These are phyloP conservation scores for Curvularia sp. DNA, from an alignment of 2,329 filamentous ascomycete genomes.

Conservation along the genomic window DNA sequence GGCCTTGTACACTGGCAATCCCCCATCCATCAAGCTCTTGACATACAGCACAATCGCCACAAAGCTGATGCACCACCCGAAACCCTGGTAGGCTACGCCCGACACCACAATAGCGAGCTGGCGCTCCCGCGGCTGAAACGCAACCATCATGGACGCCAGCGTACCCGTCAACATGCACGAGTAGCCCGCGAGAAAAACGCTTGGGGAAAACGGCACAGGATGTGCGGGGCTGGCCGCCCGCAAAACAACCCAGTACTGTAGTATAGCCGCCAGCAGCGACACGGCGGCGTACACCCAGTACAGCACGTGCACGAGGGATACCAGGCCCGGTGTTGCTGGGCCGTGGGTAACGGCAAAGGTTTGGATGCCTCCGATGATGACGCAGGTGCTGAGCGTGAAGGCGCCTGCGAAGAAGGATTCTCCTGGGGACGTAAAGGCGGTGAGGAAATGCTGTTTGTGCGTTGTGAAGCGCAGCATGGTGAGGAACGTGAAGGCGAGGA, in stretches of 20 bases:
- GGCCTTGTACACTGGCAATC: conserved; percentile 66
- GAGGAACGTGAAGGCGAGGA: conserved; percentile 38
- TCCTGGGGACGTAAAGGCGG: conserved; percentile 54
- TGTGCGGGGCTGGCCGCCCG: conserved; percentile 58
- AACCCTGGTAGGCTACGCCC: conserved; percentile 71
- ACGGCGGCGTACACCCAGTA: conserved; percentile 53
- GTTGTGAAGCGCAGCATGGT: conserved; percentile 51
- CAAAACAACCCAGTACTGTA: conserved; percentile 69
- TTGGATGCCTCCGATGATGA: conserved; percentile 50
- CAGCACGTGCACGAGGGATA: conserved; percentile 41
- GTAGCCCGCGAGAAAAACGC: conserved; percentile 73
- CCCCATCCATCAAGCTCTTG: conserved; percentile 67
- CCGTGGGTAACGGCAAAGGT: conserved; percentile 40
- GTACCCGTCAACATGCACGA: conserved; percentile 74
- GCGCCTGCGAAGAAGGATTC: conserved; percentile 58
- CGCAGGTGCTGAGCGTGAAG: conserved; percentile 46
- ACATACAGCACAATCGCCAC: conserved; percentile 74
- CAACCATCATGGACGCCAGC: conserved; percentile 68
- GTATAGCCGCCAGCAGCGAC: conserved; percentile 44
- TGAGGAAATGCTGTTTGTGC: conserved; percentile 50
- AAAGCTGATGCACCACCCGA: conserved; percentile 69
- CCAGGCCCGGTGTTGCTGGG: conserved; percentile 46
- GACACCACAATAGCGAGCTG: conserved; percentile 68
- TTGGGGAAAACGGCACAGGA: conserved; percentile 72
- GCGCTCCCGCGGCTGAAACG: conserved; percentile 61